Conservation (phyloP, 2,329 filamentous ascomycete genomes). For the Colletotrichum phormii region DNA sequence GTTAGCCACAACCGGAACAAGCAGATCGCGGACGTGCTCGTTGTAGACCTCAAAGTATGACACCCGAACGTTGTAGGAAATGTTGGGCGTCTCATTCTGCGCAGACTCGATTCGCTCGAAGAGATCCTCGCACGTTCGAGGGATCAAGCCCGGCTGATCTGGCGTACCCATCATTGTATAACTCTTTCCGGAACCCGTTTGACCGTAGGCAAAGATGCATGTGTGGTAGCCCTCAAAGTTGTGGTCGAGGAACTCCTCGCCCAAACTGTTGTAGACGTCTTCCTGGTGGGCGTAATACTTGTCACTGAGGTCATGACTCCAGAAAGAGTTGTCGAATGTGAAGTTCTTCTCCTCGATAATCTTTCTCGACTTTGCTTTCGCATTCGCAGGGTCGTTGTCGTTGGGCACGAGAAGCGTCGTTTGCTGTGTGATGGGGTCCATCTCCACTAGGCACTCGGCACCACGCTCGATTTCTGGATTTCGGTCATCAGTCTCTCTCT, state of each 20-base stretch:
- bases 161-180: conserved; percentile 97
- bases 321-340: conserved; percentile 98
- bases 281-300: conserved; percentile 91
- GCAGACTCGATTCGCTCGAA: conserved; percentile 90
- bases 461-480: conserved; percentile 80
- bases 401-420: conserved; percentile 83
- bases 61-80: conserved; percentile 96
- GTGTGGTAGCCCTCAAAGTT: conserved; percentile 99
- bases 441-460: conserved; percentile 87
- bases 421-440: conserved; percentile 88
- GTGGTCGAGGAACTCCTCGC: conserved; percentile 97
- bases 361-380: conserved; percentile 75
- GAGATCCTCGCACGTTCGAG: conserved; percentile 93
- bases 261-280: conserved; percentile 92
- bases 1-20: conserved; percentile 77
- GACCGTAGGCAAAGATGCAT: conserved; percentile 98
- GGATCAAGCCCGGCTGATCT: conserved; percentile 90
- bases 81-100: conserved; percentile 84
- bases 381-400: conserved; percentile 62
- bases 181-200: conserved; percentile 97
- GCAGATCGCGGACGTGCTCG: conserved; percentile 94
- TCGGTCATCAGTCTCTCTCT: neutral
- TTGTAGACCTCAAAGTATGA: conserved; percentile 99
- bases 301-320: conserved; percentile 86
- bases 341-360: conserved; percentile 89